Conservation (phyloP, 148 eudicot genomes). For the Vaccinium darrowii region DNA sequence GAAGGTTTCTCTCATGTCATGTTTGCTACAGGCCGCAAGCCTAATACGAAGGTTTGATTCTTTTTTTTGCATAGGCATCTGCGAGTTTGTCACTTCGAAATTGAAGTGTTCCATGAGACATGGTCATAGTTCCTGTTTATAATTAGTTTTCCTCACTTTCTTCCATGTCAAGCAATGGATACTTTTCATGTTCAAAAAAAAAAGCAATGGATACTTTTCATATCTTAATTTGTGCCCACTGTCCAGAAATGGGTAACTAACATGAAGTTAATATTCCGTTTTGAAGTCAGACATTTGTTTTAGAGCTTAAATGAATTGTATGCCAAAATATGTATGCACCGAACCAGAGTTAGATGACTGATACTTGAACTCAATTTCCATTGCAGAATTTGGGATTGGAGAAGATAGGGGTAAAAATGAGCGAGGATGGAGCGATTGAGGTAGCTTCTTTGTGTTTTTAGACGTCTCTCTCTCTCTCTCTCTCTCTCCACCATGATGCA, state of each 20-base stretch:
- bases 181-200: too few species aligned
- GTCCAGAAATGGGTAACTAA: neutral
- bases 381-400: constrained; percentile 92
- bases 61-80: neutral
- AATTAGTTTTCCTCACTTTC: neutral
- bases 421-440: constrained; percentile 81
- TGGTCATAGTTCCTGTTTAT: constrained; percentile 2
- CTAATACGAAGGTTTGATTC: constrained; percentile 78
- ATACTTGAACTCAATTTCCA: constrained; percentile 2
- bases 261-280: neutral
- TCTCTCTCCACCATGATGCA: neutral
- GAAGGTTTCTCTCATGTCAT: constrained; percentile 90
- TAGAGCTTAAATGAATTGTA: constrained; percentile 2
- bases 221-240: neutral
- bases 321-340: constrained; percentile 14
- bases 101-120: neutral
- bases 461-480: neutral
- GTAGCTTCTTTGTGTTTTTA: constrained; percentile 30
- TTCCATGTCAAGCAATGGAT: neutral
- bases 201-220: neutral
- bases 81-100: neutral
- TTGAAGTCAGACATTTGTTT: neutral
- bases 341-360: neutral
- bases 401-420: constrained; percentile 73
- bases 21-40: constrained; percentile 97